These are phyloP conservation scores for Vitis rupestris DNA, from an alignment of 164 flowering plant species.

Conservation along the genomic window DNA sequence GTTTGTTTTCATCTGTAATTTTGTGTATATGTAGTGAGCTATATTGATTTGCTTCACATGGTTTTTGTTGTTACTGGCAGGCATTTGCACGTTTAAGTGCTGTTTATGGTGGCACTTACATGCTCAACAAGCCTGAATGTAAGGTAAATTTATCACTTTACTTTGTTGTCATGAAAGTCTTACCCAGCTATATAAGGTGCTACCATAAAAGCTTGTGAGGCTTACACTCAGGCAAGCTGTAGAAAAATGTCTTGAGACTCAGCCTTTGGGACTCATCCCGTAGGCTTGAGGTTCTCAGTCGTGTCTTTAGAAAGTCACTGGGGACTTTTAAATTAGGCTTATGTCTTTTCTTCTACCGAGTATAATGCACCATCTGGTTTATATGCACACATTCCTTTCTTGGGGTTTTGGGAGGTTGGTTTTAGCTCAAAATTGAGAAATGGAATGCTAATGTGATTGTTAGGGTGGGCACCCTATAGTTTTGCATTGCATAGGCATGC, in stretches of 20 bases:
- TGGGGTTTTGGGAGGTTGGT: too few relatives aligned
- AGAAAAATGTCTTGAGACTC: background rate
- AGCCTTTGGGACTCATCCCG: background rate
- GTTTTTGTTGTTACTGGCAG: slow-evolving; percentile 29
- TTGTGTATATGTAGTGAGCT: background rate
- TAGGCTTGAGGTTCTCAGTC: background rate
- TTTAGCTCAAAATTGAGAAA: too few relatives aligned
- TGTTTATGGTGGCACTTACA: slow-evolving; percentile 98
- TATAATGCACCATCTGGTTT: too few relatives aligned
- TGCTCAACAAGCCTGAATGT: slow-evolving; percentile 97
- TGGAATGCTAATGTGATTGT: too few relatives aligned
- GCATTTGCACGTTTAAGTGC: slow-evolving; percentile 98
- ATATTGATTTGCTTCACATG: slow-evolving; percentile 2
- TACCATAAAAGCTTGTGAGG: too few relatives aligned
- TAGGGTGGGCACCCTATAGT: too few relatives aligned
- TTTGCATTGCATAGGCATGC: too few relatives aligned
- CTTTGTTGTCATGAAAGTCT: background rate
- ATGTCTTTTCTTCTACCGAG: too few relatives aligned
- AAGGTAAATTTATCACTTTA: slow-evolving; percentile 44
- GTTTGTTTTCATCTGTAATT: slow-evolving; percentile 30
- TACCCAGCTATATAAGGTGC: background rate
- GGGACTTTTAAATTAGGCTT: too few relatives aligned
- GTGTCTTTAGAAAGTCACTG: background rate
- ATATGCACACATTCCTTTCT: too few relatives aligned
- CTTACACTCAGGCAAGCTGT: background rate